phyloP scores from a whole-genome alignment of 805 yeast species.

The Wickerhamiella lipophila region DNA sequence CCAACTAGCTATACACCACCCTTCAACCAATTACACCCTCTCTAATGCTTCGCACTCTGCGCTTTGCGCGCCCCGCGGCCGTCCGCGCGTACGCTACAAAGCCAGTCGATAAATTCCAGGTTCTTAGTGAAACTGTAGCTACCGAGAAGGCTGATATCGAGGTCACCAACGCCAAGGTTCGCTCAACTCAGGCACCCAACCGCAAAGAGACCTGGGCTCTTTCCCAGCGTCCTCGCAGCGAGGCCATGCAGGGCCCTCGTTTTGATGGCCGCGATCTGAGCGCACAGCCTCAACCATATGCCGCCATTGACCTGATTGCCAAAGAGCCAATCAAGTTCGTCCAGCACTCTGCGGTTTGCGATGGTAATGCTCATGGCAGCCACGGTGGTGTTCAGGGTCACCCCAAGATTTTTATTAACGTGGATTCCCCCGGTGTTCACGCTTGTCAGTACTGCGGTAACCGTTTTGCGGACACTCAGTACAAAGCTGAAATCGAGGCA shows the following conservation, averaged over 20 bases:
- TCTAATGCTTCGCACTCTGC: constrained; percentile 7
- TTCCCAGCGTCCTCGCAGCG: constrained; percentile 49
- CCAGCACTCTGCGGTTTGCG: constrained; percentile 63
- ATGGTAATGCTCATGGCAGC: constrained; percentile 46
- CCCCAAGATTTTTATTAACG: constrained; percentile 68
- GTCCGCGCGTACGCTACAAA: not conserved
- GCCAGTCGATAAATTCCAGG: constrained; percentile 2
- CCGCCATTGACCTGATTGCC: constrained; percentile 74
- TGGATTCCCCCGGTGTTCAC: constrained; percentile 60
- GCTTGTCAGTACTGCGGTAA: constrained; percentile 62
- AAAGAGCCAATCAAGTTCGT: constrained; percentile 58
- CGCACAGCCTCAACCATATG: constrained; percentile 63
- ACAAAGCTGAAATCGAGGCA: constrained; percentile 20
- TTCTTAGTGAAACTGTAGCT: not conserved
- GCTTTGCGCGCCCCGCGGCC: not conserved
- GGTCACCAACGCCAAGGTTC: constrained; percentile 19
- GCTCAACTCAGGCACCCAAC: constrained; percentile 60
- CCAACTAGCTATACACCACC: not conserved
- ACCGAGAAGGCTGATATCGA: constrained; percentile 15
- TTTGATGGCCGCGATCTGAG: constrained; percentile 59
- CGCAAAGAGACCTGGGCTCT: constrained; percentile 57
- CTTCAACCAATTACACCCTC: constrained; percentile 2
- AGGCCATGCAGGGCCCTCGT: constrained; percentile 47
- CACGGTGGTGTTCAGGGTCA: constrained; percentile 54
- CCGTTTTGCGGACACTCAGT: constrained; percentile 23